Evolutionary conservation across 305 asterid species (phyloP).

Genomic region (Solanum chacoense): DNA sequence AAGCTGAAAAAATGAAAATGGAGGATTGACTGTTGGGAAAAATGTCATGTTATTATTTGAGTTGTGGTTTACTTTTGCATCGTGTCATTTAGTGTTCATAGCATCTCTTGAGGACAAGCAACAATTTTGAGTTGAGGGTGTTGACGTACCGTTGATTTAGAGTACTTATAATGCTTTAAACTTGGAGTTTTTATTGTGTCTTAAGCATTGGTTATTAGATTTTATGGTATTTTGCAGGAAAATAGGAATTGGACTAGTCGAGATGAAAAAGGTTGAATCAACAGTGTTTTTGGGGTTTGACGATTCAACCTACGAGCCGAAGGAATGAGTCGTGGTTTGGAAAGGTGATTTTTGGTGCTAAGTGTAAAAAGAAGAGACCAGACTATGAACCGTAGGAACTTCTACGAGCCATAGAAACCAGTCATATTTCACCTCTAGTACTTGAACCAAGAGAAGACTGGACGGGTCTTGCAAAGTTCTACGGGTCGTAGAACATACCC

Average conservation of each 20-base stretch:
- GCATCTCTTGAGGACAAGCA: not conserved
- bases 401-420: not conserved
- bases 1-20: not conserved
- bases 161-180: not conserved
- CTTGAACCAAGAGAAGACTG: not conserved
- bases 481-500: not conserved
- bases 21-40: not conserved
- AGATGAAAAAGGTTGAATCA: not conserved
- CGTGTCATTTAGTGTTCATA: not conserved
- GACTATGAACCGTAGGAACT: not conserved
- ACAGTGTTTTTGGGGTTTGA: not conserved
- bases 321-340: not conserved
- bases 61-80: not conserved
- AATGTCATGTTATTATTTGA: not conserved
- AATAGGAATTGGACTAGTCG: not conserved
- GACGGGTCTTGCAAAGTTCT: not conserved
- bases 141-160: not conserved
- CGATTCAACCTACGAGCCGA: not conserved
- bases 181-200: not conserved
- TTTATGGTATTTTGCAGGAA: not conserved
- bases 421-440: not conserved
- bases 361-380: not conserved
- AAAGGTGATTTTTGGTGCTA: not conserved
- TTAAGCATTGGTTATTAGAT: not conserved
- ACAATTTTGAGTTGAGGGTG: not conserved